Base-by-base conservation (phyloP, 257 asterid species). In the Solanum chilense region DNA sequence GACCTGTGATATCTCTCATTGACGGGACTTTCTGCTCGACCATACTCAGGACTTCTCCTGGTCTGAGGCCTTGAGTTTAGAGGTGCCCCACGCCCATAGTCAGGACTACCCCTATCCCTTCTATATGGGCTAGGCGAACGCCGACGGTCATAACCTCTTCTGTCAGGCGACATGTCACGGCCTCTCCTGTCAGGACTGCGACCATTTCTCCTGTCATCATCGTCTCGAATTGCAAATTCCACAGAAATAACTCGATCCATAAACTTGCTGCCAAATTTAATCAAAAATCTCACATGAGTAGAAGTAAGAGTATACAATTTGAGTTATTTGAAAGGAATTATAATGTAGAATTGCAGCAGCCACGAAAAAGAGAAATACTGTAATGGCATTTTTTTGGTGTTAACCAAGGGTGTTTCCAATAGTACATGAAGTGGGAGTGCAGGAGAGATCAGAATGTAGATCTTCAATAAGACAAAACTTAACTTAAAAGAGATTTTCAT, bases 81-180 rank as follows among this genome's bases (percentile, higher is more conserved):
- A 47, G 91, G 86, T 47, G 96, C 87, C 77, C 96, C 98, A 88
- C 89, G 98, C 31, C 98, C 98, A 87, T 96, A 94, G 88, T 96
- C 98, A 87, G 98, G 98, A 92, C 99, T 96, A 75, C 94, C 98
- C 92, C 98, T 93, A 69, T 93, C 93, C 94, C 97, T 90, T 35
- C 92, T 93, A 74, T 93, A 92, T 49, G 98, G 96, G 82, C 98
- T 95, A 35, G 96, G 94, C 6, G 98, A 95, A 68, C 96, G 96
- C 31, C 94, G 92, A 7, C 92, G 96, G 58, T 92, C 98, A 88
- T 92, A 91, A 82, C 90, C 90, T 89, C 95, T 90, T 83, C 93
- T 87, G 83, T 88, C 95, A 18, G 96, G 95, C 58, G 97, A 94
- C 23, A 77, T 81, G 71, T 94, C 95, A 45, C 96, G 92, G 0